Conservation (phyloP, 2,329 filamentous ascomycete genomes). For the Ophioceras dolichostomum region DNA sequence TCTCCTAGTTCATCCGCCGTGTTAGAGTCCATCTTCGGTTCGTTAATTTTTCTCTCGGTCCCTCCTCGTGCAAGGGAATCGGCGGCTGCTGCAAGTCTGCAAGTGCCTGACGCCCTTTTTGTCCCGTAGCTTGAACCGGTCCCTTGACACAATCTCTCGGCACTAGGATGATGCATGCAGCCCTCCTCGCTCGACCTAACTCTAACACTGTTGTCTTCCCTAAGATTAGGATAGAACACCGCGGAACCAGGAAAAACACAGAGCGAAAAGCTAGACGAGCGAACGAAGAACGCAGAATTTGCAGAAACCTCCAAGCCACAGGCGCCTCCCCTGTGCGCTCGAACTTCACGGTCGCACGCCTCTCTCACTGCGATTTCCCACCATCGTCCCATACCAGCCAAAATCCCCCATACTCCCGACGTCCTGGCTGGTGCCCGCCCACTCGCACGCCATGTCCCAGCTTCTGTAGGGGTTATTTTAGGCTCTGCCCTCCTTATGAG, state of each 20-base stretch:
- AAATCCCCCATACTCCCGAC: background rate
- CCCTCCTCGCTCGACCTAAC: background rate
- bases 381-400: background rate
- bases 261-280: background rate
- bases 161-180: conserved; percentile 1
- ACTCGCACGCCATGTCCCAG: background rate
- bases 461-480: background rate
- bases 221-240: no score
- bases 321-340: background rate
- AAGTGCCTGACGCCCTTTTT: background rate
- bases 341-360: no score
- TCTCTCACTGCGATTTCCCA: no score
- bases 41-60: no score
- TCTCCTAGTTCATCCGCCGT: no score
- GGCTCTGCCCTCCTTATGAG: background rate
- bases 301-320: no score
- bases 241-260: background rate
- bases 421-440: no score
- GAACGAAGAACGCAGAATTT: no score
- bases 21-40: no score
- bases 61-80: no score
- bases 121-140: background rate
- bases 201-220: background rate
- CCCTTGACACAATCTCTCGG: background rate
- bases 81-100: no score